Base-by-base conservation (phyloP, 2,329 filamentous ascomycete genomes). In the Sordariomycetes sp. region DNA sequence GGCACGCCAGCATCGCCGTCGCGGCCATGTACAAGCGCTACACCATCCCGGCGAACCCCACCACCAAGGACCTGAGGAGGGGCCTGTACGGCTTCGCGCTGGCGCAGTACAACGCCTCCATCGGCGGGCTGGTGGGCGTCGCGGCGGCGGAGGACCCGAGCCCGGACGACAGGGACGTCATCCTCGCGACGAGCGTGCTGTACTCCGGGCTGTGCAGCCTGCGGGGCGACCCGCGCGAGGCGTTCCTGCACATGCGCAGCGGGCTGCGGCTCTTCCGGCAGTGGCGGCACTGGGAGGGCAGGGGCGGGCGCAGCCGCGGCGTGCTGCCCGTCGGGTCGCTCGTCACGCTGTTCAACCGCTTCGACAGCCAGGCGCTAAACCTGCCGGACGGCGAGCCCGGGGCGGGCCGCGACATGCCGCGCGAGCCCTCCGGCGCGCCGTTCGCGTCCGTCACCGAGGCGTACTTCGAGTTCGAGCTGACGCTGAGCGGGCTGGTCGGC, bases 151-250 rank as follows among this genome's bases (percentile, higher is more conserved):
- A 51, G 12, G 32, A 37, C 22, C 56, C 61, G 3, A 55, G 50
- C 0, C 55, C 24, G 2, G 54, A 52, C 2, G 54, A 59, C 10
- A 59, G 62, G 54, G 55, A 60, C 43, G 53, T 60, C 53, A 37
- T 65, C 53, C 58, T 65, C 32, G 32, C 60, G 5, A 58, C 62
- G 32, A 59, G 57, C 55, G 32, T 62, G 37, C 34, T 61, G n/a
- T 61, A 58, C 37, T 53, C 60, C 7, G 60, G 61, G 6, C 57
- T 63, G 7, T 62, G 61, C 24, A 57, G 58, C 14, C 52, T 63
- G 6, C 60, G 57, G n/a, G 59, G 46, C 10, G 60, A 62, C n/a
- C 51, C 54, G 28, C 43, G 43, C 16, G 59, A 61, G 32, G 61
- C 61, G 11, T 53, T 37, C 34, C 52, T 59, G n/a, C 62, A 64